phyloP scores from a whole-genome alignment of 2,329 filamentous ascomycete species.

The Colletotrichum euphorbiae region DNA sequence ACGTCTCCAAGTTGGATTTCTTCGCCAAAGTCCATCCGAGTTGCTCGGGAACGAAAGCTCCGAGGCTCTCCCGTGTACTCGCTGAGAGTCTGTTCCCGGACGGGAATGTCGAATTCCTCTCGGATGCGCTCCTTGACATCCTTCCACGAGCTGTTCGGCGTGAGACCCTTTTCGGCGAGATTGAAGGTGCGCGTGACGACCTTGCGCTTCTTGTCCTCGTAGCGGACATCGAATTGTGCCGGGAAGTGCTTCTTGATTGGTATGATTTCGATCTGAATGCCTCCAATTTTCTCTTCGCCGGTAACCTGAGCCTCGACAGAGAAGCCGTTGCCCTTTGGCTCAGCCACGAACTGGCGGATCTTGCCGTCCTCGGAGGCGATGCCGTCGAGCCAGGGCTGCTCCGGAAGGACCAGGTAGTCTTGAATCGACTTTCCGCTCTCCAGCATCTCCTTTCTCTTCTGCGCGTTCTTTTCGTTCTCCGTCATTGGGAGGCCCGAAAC shows the following conservation, averaged over 20 bases:
- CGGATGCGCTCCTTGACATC: conserved; percentile 37
- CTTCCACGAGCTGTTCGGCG: conserved; percentile 34
- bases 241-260: conserved; percentile 36
- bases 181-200: conserved; percentile 38
- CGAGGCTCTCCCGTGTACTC: background rate
- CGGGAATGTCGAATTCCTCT: conserved; percentile 32
- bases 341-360: conserved; percentile 62
- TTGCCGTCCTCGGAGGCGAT: conserved; percentile 49
- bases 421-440: conserved; percentile 40
- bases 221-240: conserved; percentile 35
- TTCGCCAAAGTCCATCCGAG: conserved; percentile 13
- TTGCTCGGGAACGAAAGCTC: background rate
- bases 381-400: conserved; percentile 55
- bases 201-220: conserved; percentile 22
- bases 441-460: conserved; percentile 36
- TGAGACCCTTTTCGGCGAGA: conserved; percentile 28
- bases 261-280: conserved; percentile 58
- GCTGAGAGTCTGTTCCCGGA: conserved; percentile 22
- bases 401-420: conserved; percentile 51
- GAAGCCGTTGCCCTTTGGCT: conserved; percentile 55
- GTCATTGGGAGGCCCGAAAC: conserved; percentile 50
- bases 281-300: conserved; percentile 53
- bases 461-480: conserved; percentile 41
- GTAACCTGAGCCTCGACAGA: conserved; percentile 59
- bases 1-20: conserved; percentile 34